Base-by-base conservation (phyloP, 2,329 filamentous ascomycete species). In the Sarocladium brachiariae region DNA sequence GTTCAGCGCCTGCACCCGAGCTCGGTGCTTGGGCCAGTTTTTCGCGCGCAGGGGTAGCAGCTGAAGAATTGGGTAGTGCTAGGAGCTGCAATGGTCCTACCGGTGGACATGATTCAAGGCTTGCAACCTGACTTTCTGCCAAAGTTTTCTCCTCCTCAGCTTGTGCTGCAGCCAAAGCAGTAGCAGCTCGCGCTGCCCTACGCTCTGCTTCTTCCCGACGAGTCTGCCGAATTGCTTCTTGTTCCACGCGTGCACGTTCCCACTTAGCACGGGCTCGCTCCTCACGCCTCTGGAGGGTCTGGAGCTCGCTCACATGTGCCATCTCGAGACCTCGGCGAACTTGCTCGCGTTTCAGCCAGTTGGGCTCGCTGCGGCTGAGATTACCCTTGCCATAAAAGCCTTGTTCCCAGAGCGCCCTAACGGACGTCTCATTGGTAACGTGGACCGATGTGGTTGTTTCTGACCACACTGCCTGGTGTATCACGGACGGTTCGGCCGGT, bases 311-410 rank as follows among this genome's bases (percentile, higher is more conserved):
- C 38, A 93, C 93, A 56, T 81, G 76, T 21, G 71, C 73, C 27
- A 80, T 77, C 23, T 83, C 70, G 14, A 83, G 67, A 10, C 87
- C 87, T 53, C 77, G 77, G 48, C 85, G 79, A 24, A 85, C 83
- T 65, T 88, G 86, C 67, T 96, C 89, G 55, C 87, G 78, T 56
- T 87, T 87, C 48, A 96, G 68, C 93, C 93, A 99, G 58, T 84
- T 93, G 2, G 92, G 92, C 65, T 99, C 92, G 73, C 91, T 96
- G 59, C 95, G 83, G 71, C 91, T 96, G 52, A 97, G 73, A 59
- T 76, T 92, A 39, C 93, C 93, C 67, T 96, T 96, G 45, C 95
- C 95, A 67, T 92, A 99, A 69, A 99, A 99, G 4, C 93, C 93
- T 71, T 95, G 89, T 67, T 96, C 88, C 93, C 95, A 99, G 21